Conservation (phyloP, 1,139 yeast species). For the Blastobotrys raffinosifermentans region DNA sequence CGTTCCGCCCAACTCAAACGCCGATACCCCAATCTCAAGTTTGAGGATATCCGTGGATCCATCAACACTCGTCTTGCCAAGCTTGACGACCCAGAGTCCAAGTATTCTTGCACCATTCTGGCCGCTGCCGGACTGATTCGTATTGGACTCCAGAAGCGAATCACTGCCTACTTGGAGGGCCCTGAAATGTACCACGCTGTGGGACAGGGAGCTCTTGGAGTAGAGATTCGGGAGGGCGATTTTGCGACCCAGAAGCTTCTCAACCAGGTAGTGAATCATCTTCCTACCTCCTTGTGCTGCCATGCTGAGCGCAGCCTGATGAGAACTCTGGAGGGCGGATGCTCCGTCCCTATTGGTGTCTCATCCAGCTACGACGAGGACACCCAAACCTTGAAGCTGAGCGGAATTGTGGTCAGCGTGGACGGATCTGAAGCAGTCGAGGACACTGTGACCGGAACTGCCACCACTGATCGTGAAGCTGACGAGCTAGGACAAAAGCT, state of each 20-base stretch:
- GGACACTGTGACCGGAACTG: slow-evolving; percentile 36
- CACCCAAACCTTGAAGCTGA: slow-evolving; percentile 43
- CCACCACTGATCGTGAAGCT: slow-evolving; percentile 53
- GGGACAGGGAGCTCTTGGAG: slow-evolving; percentile 95
- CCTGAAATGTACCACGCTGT: slow-evolving; percentile 94
- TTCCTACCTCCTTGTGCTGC: slow-evolving; percentile 67
- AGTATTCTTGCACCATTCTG: slow-evolving; percentile 69
- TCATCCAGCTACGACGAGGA: slow-evolving; percentile 49
- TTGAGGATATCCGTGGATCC: slow-evolving; percentile 85
- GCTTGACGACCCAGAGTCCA: slow-evolving; percentile 63
- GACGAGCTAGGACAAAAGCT: slow-evolving; percentile 61
- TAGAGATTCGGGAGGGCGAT: slow-evolving; percentile 78
- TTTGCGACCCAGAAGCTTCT: slow-evolving; percentile 51
- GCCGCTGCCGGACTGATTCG: slow-evolving; percentile 92
- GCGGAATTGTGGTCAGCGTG: slow-evolving; percentile 74
- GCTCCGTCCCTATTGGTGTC: slow-evolving; percentile 96
- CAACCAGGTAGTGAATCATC: slow-evolving; percentile 53
- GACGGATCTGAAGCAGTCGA: slow-evolving; percentile 73
- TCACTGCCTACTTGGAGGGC: slow-evolving; percentile 55
- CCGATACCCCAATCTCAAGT: slow-evolving; percentile 49
- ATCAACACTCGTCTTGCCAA: slow-evolving; percentile 75
- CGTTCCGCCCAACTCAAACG: slow-evolving; percentile 75
- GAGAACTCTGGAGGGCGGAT: slow-evolving; percentile 92
- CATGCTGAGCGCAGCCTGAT: slow-evolving; percentile 85
- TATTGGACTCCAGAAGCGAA: slow-evolving; percentile 63